Evolutionary conservation across 306 rosid species (phyloP), one percentile per base, ranked within the genome.

Genomic region (Quercus berberidifolia): DNA sequence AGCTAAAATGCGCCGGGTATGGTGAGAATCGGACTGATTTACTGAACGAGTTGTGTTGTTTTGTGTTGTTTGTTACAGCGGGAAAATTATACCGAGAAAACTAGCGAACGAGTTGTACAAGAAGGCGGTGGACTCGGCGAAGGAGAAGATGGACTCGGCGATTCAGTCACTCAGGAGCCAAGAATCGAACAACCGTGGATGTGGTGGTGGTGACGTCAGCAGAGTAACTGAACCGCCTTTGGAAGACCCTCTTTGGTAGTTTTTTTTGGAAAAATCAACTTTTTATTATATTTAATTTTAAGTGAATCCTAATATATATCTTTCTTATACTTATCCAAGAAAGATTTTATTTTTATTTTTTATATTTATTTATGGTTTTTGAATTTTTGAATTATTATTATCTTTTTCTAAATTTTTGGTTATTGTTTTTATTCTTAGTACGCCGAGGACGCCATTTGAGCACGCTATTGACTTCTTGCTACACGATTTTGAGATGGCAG

Each of bases 401-500:
- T 33, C 5, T 5, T 25, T n/a, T 9, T 65, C 49, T 21, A 8
- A 41, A 41, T 4, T 58, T 77, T 57, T 78, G 18, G 9, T 21
- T 5, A 33, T 83, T 76, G 13, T 18, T 75, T 76, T 77, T 58
- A 49, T 73, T 64, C 76, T 60, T 63, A 92, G 97, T 74, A 83
- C 82, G 63, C 93, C 90, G 49, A 85, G 86, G 85, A 89, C 96
- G 63, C 97, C 97, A 1, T 86, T 92, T 43, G 99, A 94, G 43
- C 87, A 88, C 52, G 99, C 99, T 73, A 88, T 94, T 84, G 97
- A 94, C 82, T 94, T 94, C 77, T 86, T 89, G 43, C 88, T 94
- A 6, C 99, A 94, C 76, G 99, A 94, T 88, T 94, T 94, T 68
- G 99, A 94, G 89, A 94, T 94, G 99, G 93, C 99, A 81, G 99